Evolutionary conservation across 805 yeast species (phyloP).

Genomic region (Priceomyces melissophilus): DNA sequence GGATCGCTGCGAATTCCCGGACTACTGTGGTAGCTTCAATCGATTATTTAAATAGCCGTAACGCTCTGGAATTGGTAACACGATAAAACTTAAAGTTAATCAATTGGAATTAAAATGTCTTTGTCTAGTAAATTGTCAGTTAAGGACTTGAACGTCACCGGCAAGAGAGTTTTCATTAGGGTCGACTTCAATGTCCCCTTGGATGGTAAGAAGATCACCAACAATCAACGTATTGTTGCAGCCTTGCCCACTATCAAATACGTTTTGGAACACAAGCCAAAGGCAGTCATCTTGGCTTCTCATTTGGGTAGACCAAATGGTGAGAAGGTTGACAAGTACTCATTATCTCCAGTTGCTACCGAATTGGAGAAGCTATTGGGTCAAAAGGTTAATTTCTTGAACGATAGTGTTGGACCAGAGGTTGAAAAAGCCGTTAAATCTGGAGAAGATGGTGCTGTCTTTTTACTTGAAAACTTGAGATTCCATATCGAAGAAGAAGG

Average conservation of each 20-base stretch:
- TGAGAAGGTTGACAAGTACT: slow-evolving; percentile 77
- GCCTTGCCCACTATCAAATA: slow-evolving; percentile 98
- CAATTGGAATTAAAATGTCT: slow-evolving; percentile 56
- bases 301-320: slow-evolving; percentile 99
- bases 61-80: not conserved
- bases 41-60: slow-evolving; percentile 3
- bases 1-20: slow-evolving; percentile 5
- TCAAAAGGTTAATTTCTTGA: slow-evolving; percentile 70
- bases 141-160: slow-evolving; percentile 80
- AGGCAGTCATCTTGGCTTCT: slow-evolving; percentile 88
- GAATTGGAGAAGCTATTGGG: slow-evolving; percentile 81
- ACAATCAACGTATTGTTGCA: slow-evolving; percentile 99
- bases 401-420: slow-evolving; percentile 90
- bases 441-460: slow-evolving; percentile 75
- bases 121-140: slow-evolving; percentile 90
- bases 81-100: not conserved
- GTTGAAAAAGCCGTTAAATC: slow-evolving; percentile 76
- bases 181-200: slow-evolving; percentile 95
- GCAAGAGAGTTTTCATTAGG: slow-evolving; percentile 97
- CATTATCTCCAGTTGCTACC: slow-evolving; percentile 87
- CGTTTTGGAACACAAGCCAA: slow-evolving; percentile 88
- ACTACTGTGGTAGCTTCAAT: not conserved
- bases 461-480: slow-evolving; percentile 94
- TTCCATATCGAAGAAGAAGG: slow-evolving; percentile 99
- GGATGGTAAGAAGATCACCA: slow-evolving; percentile 95